Conservation (phyloP, 2,329 filamentous ascomycete species). For the Ophiocordyceps camponoti-leonardi region DNA sequence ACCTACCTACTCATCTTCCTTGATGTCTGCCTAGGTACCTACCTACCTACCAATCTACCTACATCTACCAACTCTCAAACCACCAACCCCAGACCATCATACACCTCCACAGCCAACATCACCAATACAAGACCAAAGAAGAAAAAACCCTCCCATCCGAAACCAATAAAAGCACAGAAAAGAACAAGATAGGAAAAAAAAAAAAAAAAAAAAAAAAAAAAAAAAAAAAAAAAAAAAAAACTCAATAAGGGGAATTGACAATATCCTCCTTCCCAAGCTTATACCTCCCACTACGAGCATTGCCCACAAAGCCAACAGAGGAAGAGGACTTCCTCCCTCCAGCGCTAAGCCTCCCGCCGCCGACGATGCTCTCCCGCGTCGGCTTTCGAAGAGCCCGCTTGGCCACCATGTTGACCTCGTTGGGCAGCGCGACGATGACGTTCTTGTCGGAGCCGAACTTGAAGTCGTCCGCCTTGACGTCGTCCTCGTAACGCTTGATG, state of each 20-base stretch:
- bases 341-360: slow-evolving; percentile 30
- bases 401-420: slow-evolving; percentile 95
- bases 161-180: no score
- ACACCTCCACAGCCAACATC: no score
- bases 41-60: background rate
- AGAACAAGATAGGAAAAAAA: background rate
- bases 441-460: slow-evolving; percentile 95
- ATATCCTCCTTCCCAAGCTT: slow-evolving; percentile 69
- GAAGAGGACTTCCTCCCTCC: slow-evolving; percentile 22
- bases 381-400: slow-evolving; percentile 72
- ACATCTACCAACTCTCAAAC: background rate
- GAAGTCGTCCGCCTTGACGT: slow-evolving; percentile 97
- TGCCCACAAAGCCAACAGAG: slow-evolving; percentile 30
- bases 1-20: background rate
- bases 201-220: background rate
- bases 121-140: no score
- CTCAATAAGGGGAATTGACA: slow-evolving; percentile 53
- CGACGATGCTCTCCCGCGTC: slow-evolving; percentile 82
- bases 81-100: background rate
- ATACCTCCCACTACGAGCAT: slow-evolving; percentile 40
- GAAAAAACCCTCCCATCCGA: no score
- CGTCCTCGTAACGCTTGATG: slow-evolving; percentile 90
- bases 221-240: background rate
- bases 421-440: slow-evolving; percentile 88
- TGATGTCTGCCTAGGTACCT: background rate